phyloP scores from a whole-genome alignment of 1,139 yeast genomes.

The Yamadazyma atlantica region DNA sequence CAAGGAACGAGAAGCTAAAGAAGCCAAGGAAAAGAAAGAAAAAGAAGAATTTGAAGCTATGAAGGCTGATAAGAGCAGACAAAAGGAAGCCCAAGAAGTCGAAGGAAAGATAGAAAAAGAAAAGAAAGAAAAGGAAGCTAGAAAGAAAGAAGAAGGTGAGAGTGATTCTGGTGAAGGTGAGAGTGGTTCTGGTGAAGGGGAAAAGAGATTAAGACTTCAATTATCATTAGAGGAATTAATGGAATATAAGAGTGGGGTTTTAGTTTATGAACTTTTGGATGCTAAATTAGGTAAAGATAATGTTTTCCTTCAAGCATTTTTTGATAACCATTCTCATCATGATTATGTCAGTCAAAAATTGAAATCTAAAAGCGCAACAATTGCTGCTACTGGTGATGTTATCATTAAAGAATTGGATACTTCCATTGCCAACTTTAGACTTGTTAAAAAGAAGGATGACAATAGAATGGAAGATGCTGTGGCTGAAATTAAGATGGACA shows the following conservation, averaged over 20 bases:
- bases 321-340: constrained; percentile 71
- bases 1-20: constrained; percentile 51
- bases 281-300: constrained; percentile 55
- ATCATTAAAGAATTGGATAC: constrained; percentile 73
- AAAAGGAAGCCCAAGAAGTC: constrained; percentile 19
- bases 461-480: constrained; percentile 58
- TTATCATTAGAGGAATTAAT: constrained; percentile 64
- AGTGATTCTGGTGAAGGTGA: neutral
- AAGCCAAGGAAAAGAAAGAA: constrained; percentile 24
- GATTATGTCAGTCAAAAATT: constrained; percentile 55
- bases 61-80: constrained; percentile 27
- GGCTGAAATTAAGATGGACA: constrained; percentile 67
- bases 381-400: constrained; percentile 69
- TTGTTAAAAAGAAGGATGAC: constrained; percentile 52
- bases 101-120: constrained; percentile 18
- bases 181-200: constrained; percentile 35
- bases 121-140: constrained; percentile 17
- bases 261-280: constrained; percentile 63
- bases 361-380: constrained; percentile 33
- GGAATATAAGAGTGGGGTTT: constrained; percentile 70
- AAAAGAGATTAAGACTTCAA: constrained; percentile 47
- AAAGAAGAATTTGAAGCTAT: constrained; percentile 30
- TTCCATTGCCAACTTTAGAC: constrained; percentile 64
- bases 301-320: constrained; percentile 66
- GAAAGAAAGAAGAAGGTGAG: constrained; percentile 33